Percentiles rank a stretch among this genome's conserved stretches.
Evolutionary conservation across 2,329 filamentous ascomycete species (phyloP).

Genomic region (Fusarium sp.): DNA sequence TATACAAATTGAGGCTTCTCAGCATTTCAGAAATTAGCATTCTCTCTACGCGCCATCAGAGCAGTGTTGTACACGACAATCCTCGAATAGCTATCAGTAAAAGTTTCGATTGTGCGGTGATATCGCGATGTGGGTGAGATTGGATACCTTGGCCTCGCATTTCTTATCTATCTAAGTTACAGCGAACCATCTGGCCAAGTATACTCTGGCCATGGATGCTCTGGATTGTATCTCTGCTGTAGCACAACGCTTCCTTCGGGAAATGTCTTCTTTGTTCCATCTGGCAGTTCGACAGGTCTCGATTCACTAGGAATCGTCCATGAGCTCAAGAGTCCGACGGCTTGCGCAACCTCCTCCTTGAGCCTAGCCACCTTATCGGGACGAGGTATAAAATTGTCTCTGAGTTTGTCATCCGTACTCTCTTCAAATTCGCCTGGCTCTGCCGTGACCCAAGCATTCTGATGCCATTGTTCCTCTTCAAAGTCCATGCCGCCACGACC

Average conservation of each 20-base stretch:
- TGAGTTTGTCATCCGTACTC: not conserved
- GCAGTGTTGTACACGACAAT: too few relatives aligned
- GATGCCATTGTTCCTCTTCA: not conserved
- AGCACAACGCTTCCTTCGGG: slow-evolving; percentile 4
- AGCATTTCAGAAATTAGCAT: too few relatives aligned
- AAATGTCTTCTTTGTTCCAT: not conserved
- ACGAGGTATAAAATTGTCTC: not conserved
- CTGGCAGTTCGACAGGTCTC: not conserved
- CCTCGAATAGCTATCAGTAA: too few relatives aligned
- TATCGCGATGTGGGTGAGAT: too few relatives aligned
- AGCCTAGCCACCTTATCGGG: slow-evolving; percentile 6
- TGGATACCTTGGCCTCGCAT: too few relatives aligned
- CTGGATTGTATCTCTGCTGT: slow-evolving; percentile 10
- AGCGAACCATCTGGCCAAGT: slow-evolving; percentile 7
- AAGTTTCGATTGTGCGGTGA: too few relatives aligned
- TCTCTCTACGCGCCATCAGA: too few relatives aligned
- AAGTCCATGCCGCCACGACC: slow-evolving; percentile 3
- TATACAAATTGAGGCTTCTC: too few relatives aligned
- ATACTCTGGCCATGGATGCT: not conserved
- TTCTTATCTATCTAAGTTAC: not conserved
- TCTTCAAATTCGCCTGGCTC: slow-evolving; percentile 12
- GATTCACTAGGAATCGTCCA: not conserved
- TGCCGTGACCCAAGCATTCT: not conserved
- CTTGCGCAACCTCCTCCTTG: not conserved
- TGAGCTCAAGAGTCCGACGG: not conserved